phyloP scores from a whole-genome alignment of 2,329 filamentous ascomycete species.

The Xylariaceae sp. region DNA sequence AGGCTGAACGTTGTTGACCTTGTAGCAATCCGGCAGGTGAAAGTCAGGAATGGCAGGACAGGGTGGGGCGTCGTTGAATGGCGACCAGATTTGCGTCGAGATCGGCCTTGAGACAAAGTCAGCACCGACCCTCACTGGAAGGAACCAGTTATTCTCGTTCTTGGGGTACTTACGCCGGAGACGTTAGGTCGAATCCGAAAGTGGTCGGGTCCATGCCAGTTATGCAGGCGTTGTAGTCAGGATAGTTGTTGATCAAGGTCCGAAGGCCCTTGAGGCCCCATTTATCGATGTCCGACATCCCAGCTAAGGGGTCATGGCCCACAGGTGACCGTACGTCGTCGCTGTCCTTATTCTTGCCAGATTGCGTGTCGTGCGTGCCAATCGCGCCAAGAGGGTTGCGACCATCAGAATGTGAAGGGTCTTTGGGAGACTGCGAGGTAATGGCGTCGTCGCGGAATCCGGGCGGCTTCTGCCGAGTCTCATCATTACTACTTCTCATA shows the following conservation, averaged over 20 bases:
- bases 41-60: constrained; percentile 53
- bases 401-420: constrained; percentile 32
- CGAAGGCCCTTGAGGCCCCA: constrained; percentile 61
- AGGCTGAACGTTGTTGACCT: constrained; percentile 59
- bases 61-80: constrained; percentile 56
- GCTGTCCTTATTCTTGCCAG: constrained; percentile 39
- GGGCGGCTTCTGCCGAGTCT: constrained; percentile 40
- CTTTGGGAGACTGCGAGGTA: constrained; percentile 31
- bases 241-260: constrained; percentile 58
- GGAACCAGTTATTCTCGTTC: not conserved
- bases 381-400: constrained; percentile 43
- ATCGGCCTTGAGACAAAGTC: constrained; percentile 39
- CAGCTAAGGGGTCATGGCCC: constrained; percentile 52
- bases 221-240: constrained; percentile 57
- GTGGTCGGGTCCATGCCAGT: constrained; percentile 53
- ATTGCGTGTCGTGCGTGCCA: constrained; percentile 37
- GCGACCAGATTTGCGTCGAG: constrained; percentile 55
- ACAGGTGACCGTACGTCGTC: constrained; percentile 37
- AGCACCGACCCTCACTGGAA: constrained; percentile 3
- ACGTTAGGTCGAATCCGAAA: constrained; percentile 53
- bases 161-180: constrained; percentile 47
- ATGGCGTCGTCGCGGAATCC: constrained; percentile 41
- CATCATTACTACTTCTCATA: constrained; percentile 38
- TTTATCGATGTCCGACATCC: constrained; percentile 58
- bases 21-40: constrained; percentile 60